phyloP scores from a whole-genome alignment of 1,284 basidiomycete species.

The Ustilago loliicola region DNA sequence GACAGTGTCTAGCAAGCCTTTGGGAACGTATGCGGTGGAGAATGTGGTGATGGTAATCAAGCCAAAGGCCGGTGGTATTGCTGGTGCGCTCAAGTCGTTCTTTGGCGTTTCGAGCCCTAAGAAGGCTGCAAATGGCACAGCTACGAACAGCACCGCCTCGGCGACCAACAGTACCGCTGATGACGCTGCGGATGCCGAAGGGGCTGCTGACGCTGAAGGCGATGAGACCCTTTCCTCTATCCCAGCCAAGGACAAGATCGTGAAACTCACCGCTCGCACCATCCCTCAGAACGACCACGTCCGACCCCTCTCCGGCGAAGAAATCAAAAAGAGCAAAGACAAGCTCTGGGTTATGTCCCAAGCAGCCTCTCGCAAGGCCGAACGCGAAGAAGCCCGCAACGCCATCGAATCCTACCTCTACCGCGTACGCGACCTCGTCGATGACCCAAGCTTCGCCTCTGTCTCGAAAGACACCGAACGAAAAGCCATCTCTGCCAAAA shows the following conservation, averaged over 20 bases:
- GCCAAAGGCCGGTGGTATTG: slow-evolving; percentile 62
- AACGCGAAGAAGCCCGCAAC: slow-evolving; percentile 91
- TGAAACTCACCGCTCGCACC: slow-evolving; percentile 50
- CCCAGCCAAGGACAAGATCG: slow-evolving; percentile 48
- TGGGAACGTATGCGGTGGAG: slow-evolving; percentile 60
- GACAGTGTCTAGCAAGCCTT: slow-evolving; percentile 56
- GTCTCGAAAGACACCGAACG: slow-evolving; percentile 83
- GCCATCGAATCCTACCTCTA: slow-evolving; percentile 92
- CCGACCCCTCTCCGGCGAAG: slow-evolving; percentile 55
- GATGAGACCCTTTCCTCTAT: slow-evolving; percentile 38
- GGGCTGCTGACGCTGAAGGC: slow-evolving; percentile 16
- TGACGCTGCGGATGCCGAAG: slow-evolving; percentile 13
- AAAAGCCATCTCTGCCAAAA: slow-evolving; percentile 76
- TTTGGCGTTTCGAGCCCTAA: slow-evolving; percentile 57
- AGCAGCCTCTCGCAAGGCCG: slow-evolving; percentile 81
- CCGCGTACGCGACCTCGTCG: slow-evolving; percentile 84
- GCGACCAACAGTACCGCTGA: slow-evolving; percentile 15
- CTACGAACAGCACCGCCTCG: slow-evolving; percentile 33
- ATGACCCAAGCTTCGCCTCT: slow-evolving; percentile 78
- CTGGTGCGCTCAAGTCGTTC: slow-evolving; percentile 63
- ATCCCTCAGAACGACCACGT: slow-evolving; percentile 44
- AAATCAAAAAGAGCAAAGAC: slow-evolving; percentile 63
- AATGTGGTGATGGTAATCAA: slow-evolving; percentile 60
- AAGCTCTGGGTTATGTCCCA: slow-evolving; percentile 75
- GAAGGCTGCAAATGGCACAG: slow-evolving; percentile 35